Conservation (phyloP, 208 protist genomes). For the Kentomonas sorsogonicus region DNA sequence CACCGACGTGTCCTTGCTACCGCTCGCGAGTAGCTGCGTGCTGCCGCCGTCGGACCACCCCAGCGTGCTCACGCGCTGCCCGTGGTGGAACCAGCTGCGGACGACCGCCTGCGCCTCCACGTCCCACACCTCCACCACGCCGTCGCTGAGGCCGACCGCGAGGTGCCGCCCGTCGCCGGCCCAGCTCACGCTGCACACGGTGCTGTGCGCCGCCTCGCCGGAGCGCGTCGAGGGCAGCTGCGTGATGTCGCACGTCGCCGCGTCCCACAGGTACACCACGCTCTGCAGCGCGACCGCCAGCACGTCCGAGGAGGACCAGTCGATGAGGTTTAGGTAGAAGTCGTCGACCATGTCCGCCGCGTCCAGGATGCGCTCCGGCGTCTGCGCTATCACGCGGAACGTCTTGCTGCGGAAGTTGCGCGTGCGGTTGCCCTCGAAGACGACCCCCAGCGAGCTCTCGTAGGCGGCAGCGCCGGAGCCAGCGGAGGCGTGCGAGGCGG, state of each 20-base stretch:
- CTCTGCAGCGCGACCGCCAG: conserved; percentile 96
- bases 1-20: conserved; percentile 93
- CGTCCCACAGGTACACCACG: conserved; percentile 98
- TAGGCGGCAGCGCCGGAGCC: conserved; percentile 41
- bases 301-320: conserved; percentile 91
- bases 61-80: conserved; percentile 85
- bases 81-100: conserved; percentile 84
- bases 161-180: conserved; percentile 83
- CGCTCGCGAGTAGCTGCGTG: conserved; percentile 90
- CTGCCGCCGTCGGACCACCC: conserved; percentile 88
- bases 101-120: conserved; percentile 74
- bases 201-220: conserved; percentile 26
- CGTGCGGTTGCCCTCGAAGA: conserved; percentile 76
- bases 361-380: conserved; percentile 95
- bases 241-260: conserved; percentile 87
- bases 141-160: conserved; percentile 82
- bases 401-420: conserved; percentile 73
- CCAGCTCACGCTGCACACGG: conserved; percentile 93
- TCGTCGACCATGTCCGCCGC: conserved; percentile 98
- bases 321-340: conserved; percentile 99
- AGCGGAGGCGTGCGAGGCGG: background rate
- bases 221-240: conserved; percentile 66
- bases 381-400: conserved; percentile 90
- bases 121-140: conserved; percentile 91
- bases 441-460: conserved; percentile 63